Percentiles rank a stretch among this genome's conserved stretches.
Evolutionary conservation across 2,329 filamentous ascomycete genomes (phyloP).

Genomic region (Ascomycota sp.): DNA sequence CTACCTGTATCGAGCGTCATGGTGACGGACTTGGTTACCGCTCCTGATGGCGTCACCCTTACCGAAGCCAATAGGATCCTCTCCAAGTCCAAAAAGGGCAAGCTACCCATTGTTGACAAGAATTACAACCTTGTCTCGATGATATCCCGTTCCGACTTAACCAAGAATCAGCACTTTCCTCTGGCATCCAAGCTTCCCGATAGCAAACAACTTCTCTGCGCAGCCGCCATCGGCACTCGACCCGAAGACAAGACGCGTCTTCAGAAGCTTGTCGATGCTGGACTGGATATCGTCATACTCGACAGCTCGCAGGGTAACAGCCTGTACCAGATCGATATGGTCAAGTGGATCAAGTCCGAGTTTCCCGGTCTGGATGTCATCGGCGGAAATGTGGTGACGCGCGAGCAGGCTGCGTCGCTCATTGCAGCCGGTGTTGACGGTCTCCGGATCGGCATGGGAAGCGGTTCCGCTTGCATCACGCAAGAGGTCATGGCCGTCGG

Average conservation of each 20-base stretch:
- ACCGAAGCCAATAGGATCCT: constrained; percentile 83
- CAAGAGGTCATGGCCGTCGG: constrained; percentile 99
- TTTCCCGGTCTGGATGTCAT: constrained; percentile 83
- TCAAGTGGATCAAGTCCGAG: constrained; percentile 82
- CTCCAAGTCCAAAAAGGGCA: constrained; percentile 93
- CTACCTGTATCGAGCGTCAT: constrained; percentile 75
- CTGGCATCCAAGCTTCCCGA: constrained; percentile 88
- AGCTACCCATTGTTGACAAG: constrained; percentile 78
- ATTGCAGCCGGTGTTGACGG: constrained; percentile 92
- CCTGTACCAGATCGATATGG: constrained; percentile 97
- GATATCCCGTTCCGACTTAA: constrained; percentile 85
- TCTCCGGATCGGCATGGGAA: constrained; percentile 96
- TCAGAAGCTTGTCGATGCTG: constrained; percentile 76
- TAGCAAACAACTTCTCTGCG: constrained; percentile 93
- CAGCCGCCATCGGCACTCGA: constrained; percentile 85
- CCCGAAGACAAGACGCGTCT: constrained; percentile 81
- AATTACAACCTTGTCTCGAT: constrained; percentile 74
- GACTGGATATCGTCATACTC: constrained; percentile 83
- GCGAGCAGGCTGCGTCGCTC: constrained; percentile 79
- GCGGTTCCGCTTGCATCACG: constrained; percentile 93
- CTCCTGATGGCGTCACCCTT: constrained; percentile 61
- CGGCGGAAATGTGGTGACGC: constrained; percentile 93
- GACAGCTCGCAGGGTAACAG: constrained; percentile 97
- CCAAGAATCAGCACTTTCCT: constrained; percentile 96
- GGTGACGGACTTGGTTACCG: constrained; percentile 87